Evolutionary conservation across 371 early-diverging fungal genomes (phyloP).

Genomic region (Rhizopus microsporus): DNA sequence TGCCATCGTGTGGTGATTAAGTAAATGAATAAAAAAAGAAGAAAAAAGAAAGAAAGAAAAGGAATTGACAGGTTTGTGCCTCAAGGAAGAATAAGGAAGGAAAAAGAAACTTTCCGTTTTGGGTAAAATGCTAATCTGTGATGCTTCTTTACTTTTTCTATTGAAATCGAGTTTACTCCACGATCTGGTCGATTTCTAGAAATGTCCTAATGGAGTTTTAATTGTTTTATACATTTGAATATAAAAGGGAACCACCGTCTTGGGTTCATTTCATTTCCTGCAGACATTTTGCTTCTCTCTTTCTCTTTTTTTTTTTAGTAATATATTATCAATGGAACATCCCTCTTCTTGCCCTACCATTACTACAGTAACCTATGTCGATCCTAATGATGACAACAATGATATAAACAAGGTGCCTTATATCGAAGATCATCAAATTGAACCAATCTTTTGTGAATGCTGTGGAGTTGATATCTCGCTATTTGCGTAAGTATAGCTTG

Average conservation of each 20-base stretch:
- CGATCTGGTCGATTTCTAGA: not conserved
- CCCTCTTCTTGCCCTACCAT: too few species aligned
- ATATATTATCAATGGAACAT: too few species aligned
- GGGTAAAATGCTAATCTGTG: too few species aligned
- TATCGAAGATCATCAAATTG: not conserved
- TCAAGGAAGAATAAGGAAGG: not conserved
- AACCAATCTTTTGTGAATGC: slow-evolving; percentile 14
- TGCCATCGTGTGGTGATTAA: too few species aligned
- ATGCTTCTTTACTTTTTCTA: not conserved
- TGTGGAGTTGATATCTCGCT: slow-evolving; percentile 18
- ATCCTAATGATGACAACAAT: not conserved
- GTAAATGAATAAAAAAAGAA: too few species aligned
- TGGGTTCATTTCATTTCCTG: too few species aligned
- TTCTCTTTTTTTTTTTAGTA: too few species aligned
- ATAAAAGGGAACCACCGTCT: not conserved
- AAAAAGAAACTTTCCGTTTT: not conserved
- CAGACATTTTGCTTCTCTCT: too few species aligned
- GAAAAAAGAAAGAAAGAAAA: too few species aligned
- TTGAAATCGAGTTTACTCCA: not conserved
- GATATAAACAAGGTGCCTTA: not conserved
- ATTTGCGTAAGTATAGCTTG: slow-evolving; percentile 11
- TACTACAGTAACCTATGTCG: too few species aligned
- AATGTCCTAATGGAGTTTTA: not conserved
- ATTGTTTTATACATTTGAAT: not conserved
- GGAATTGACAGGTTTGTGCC: not conserved